Evolutionary conservation across 306 rosid genomes (phyloP), one percentile per base, ranked within the genome.

Genomic region (Luffa aegyptiaca): DNA sequence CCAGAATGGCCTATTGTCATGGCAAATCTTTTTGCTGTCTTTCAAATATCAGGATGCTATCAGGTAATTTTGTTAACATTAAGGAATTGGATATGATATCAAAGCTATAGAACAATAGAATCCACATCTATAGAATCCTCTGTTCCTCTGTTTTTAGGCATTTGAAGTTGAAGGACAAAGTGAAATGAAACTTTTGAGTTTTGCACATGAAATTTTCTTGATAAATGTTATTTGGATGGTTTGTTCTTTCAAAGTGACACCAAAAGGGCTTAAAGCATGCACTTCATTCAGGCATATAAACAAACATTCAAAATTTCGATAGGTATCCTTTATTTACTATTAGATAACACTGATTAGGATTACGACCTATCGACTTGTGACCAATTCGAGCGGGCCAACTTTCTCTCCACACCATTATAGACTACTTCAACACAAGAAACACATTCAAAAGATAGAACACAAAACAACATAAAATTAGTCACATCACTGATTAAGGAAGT

Each of bases 21-120:
- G 97, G 94, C 94, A 63, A 92, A 90, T 82, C 83, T 92, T 18
- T 92, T 90, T 86, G 93, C 94, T 73, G 89, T 92, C 51, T 44
- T 90, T 68, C 97, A 92, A 80, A 92, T 92, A 80, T 85, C 87
- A 72, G 97, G 97, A 45, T 90, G 97, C 85, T 92, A 85, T 86
- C 94, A 90, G 91, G 94, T 90, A 72, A 61, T 61, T 61, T 61
- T 61, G 68, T 61, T 61, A 9, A 31, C 16, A 11, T 26, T 61
- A 3, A 10, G 14, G 41, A 61, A 61, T 61, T 61, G 20, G 37
- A 14, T 61, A 21, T 21, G 4, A 61, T 61, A 31, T 26, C 17
- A 26, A 8, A n/a, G 68, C 39, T 33, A 2, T 56, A 8, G 31
- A 56, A 56, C 20, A 18, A 56, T 8, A 20, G 68, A 61, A 31